Base-by-base conservation (phyloP, 495 filamentous ascomycete species). In the Daldinia grandis region DNA sequence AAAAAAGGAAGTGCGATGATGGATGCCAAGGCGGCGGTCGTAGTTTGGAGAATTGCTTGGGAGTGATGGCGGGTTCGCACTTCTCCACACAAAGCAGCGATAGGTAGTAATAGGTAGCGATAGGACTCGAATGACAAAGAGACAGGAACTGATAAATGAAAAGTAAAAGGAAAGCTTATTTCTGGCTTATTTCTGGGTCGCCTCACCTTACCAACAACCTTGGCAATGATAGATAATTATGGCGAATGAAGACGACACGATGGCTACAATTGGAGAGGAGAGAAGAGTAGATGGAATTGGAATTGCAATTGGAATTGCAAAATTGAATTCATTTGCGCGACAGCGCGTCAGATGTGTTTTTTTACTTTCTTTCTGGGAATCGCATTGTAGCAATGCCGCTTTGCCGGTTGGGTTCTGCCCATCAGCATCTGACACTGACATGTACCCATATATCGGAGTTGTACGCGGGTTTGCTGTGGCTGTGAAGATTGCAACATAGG, bases 11-110 rank as follows among this genome's bases (percentile, higher is more conserved):
- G 27, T 5, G 28, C 53, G 64, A 69, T 74, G 60, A 71, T 66
- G 62, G 44, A 74, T 67, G 74, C 74, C 74, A 76, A 76, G 74
- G 54, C 62, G 59, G 64, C 55, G 61, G 58, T 15, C 15, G 33
- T 17, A 21, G 35, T 62, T 58, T 40, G 57, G 64, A 55, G 49
- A 14, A 25, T 47, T 49, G 35, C 30, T 44, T 40, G 42, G 64
- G 25, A 50, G 8, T 57, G 57, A 31, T 61, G 51, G 42, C 58
- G 40, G 62, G 33, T 24, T 62, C 9, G 60, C 24, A 62, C 51
- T 62, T 71, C 68, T 66, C 62, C 68, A 71, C 68, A 35, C 31
- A 53, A 53, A 57, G 44, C 30, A 10, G 30, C 1, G 30, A 31
- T 31, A 31, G 51, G 38, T n/a, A 24, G n/a, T 4, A 14, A 31